Percentiles rank a stretch among this genome's conserved stretches.
Evolutionary conservation across 805 yeast species (phyloP).

Genomic region (Lipomyces kockii): DNA sequence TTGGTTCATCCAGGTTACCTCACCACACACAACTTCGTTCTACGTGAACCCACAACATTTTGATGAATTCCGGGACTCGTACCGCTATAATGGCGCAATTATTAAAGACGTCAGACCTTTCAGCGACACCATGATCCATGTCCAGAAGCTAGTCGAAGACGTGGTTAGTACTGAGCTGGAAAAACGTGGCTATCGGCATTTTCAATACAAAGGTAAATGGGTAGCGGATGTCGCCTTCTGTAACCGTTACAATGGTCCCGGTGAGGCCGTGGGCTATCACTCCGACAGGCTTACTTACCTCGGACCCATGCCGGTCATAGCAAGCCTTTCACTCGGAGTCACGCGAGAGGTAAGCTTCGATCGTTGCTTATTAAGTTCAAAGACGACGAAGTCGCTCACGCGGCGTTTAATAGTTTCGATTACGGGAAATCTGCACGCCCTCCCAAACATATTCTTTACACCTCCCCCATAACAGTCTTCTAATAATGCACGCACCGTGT

Average conservation of each 20-base stretch:
- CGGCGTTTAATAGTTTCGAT: constrained; percentile 46
- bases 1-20: constrained; percentile 49
- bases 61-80: constrained; percentile 32
- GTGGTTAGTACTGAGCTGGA: constrained; percentile 49
- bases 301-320: constrained; percentile 74
- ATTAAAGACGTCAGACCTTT: constrained; percentile 45
- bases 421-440: constrained; percentile 21
- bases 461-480: constrained; percentile 70
- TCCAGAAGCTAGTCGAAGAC: constrained; percentile 50
- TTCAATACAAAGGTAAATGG: constrained; percentile 55
- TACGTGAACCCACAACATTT: constrained; percentile 44
- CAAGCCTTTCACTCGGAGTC: constrained; percentile 70
- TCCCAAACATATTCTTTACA: constrained; percentile 55
- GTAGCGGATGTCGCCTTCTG: constrained; percentile 57
- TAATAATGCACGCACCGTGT: constrained; percentile 78
- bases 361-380: neutral
- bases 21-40: constrained; percentile 58
- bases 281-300: constrained; percentile 72
- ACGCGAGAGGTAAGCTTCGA: constrained; percentile 53
- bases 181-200: constrained; percentile 45
- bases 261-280: constrained; percentile 70
- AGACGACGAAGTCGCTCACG: neutral
- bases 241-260: constrained; percentile 58
- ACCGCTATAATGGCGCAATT: constrained; percentile 50
- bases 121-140: constrained; percentile 50